Base-by-base conservation (phyloP, 495 filamentous ascomycete genomes). In the Hypoxylon cercidicola region DNA sequence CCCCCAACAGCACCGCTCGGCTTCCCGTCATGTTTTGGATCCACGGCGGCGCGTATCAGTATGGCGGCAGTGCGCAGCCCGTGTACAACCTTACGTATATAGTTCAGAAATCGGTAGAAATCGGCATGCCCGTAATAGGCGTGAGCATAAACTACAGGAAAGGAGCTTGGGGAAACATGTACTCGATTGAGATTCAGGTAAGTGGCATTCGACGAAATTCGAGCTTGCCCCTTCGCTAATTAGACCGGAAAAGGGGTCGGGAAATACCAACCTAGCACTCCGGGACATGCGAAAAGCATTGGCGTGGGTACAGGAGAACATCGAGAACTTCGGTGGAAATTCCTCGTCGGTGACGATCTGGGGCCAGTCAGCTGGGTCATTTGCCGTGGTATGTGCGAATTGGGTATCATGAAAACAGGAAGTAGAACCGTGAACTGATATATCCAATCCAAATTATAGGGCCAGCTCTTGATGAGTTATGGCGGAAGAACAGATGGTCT, bases 1-100 rank as follows among this genome's bases (percentile, higher is more conserved):
- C 25, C 3, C 21, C 28, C 0, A 56, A 30, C 20, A 46, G 32
- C 18, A 50, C 30, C 4, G 11, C 50, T 34, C 9, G 21, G 45
- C 60, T 90, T 1, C 89, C 89, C 0, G 84, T 91, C 16, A 74
- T 88, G 41, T 78, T 89, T 7, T 90, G 87, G 85, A 90, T 92
- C 37, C 88, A 83, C 66, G 88, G 88, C 28, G 88, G 89, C 19
- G 85, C 81, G 1, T 90, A 89, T 64, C 84, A 89, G 66, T 70
- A 86, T 3, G 89, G 89, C 2, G 82, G 81, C 0, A 85, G 82
- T 3, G 57, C 65, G 20, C 80, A 78, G 74, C 85, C 86, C 55
- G 79, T 88, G 23, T 73, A 73, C 45, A 73, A 73, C 62, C 83
- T 80, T 0, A 70, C 78, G 0, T 73, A 68, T 3, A 43, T 87